phyloP scores from a whole-genome alignment of 2,329 filamentous ascomycete genomes.

The Neoscytalidium dimidiatum region DNA sequence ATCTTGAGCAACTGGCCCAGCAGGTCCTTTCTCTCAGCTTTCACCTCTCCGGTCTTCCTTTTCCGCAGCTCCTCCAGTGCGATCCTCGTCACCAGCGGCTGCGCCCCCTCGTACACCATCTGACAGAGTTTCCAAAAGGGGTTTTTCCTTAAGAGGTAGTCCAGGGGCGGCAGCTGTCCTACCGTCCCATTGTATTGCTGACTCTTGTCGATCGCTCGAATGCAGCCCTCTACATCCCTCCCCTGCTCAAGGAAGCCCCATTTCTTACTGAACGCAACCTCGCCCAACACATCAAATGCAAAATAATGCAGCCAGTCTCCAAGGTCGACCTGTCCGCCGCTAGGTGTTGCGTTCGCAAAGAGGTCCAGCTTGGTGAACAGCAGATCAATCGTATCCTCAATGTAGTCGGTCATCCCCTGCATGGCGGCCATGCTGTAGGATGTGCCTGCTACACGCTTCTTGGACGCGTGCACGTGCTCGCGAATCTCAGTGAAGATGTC shows the following conservation, averaged over 20 bases:
- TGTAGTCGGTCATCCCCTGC: slow-evolving; percentile 29
- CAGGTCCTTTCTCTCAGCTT: not conserved
- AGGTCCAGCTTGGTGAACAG: slow-evolving; percentile 30
- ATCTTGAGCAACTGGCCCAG: slow-evolving; percentile 9
- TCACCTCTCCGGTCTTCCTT: not conserved
- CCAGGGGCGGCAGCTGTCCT: slow-evolving; percentile 18
- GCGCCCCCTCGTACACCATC: not conserved
- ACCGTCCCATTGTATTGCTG: slow-evolving; percentile 32
- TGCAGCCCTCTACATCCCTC: slow-evolving; percentile 23
- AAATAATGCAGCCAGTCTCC: slow-evolving; percentile 40
- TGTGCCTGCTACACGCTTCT: slow-evolving; percentile 16
- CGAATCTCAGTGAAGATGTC: slow-evolving; percentile 48
- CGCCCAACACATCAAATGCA: slow-evolving; percentile 29
- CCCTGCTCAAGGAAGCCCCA: slow-evolving; percentile 24
- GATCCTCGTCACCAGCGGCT: slow-evolving; percentile 11
- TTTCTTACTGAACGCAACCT: slow-evolving; percentile 21
- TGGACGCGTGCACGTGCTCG: slow-evolving; percentile 48
- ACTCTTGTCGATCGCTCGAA: slow-evolving; percentile 21
- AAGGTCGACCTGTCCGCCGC: slow-evolving; percentile 30
- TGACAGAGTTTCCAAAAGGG: not conserved
- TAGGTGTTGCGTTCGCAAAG: slow-evolving; percentile 21
- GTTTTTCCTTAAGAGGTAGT: slow-evolving; percentile 8
- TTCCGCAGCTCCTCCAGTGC: slow-evolving; percentile 9
- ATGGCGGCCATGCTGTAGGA: slow-evolving; percentile 29
- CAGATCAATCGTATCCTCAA: slow-evolving; percentile 30